These are phyloP conservation scores for Naumovozyma dairenensis DNA, from an alignment of 805 yeast genomes.

Conservation along the genomic window DNA sequence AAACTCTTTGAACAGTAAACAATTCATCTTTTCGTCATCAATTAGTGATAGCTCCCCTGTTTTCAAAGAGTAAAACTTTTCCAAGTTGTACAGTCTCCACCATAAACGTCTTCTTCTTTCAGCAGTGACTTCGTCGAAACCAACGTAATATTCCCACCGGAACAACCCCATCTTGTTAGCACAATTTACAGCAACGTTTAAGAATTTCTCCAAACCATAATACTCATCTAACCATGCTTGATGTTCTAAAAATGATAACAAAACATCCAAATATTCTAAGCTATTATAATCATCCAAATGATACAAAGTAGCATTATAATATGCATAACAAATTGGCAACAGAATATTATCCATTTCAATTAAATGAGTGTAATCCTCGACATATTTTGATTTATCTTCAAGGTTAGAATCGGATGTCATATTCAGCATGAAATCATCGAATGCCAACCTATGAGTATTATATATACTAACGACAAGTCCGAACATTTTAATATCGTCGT, in stretches of 20 bases:
- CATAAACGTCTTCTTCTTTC: conserved; percentile 22
- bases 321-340: conserved; percentile 17
- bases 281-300: conserved; percentile 11
- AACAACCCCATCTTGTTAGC: conserved; percentile 21
- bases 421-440: conserved; percentile 9
- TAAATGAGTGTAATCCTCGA: conserved; percentile 8
- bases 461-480: conserved; percentile 11
- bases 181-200: conserved; percentile 17
- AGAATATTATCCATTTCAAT: conserved; percentile 17
- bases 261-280: conserved; percentile 19
- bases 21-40: conserved; percentile 15
- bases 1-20: conserved; percentile 20
- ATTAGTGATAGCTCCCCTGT: conserved; percentile 18
- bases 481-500: conserved; percentile 17
- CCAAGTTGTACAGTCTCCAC: conserved; percentile 25
- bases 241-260: conserved; percentile 20
- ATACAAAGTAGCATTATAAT: conserved; percentile 19
- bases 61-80: conserved; percentile 10
- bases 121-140: conserved; percentile 21
- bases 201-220: conserved; percentile 19
- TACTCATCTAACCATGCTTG: conserved; percentile 22
- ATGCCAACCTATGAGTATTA: conserved; percentile 8
- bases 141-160: conserved; percentile 29
- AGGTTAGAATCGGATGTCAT: neutral
- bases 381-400: neutral